Evolutionary conservation across 768 basidiomycete genomes (phyloP), one percentile per base, ranked within the genome.

Genomic region (Amanita rubescens): DNA sequence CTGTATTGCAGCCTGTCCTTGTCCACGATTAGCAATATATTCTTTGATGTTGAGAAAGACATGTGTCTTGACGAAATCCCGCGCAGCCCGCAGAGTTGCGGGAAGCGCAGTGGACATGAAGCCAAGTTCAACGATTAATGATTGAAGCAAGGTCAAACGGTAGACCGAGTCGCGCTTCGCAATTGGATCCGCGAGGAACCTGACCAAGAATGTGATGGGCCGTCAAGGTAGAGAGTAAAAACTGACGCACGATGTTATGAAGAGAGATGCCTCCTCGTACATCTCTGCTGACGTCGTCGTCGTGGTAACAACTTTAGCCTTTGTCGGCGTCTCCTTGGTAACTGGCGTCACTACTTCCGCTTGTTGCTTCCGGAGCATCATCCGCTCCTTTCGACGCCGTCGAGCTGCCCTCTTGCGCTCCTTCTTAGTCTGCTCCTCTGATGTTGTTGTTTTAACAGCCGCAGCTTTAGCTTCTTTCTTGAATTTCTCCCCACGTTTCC

Each of bases 51-150:
- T 88, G 27, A 90, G 60, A 62, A 89, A 88, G 0, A 74, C 86
- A 37, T 73, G 74, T 5, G 80, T 69, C 67, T 85, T 89, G 44
- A 90, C 66, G 38, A 84, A 69, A 12, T 77, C 77, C 58, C 79
- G 82, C n/a, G 87, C 89, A 6, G 84, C 73, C n/a, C 67, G 78
- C 49, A 90, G 67, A 0, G 84, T 77, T 27, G 65, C 64, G 2
- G 88, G 88, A 2, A 87, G 70, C 22, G 73, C 68, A 27, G 69
- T 70, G 0, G 73, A 72, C 14, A 71, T 71, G 49, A 78, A 69
- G n/a, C 87, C 87, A n/a, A 90, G 74, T 67, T 90, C 89, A 56
- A 90, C 72, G 58, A 88, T 81, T 55, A 90, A 76, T 0, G 86
- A 81, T 54, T 89, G 88, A 5, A 90, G 72, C 35, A 90, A 71